Evolutionary conservation across 2,329 filamentous ascomycete genomes (phyloP).

Genomic region (Alternaria solani): DNA sequence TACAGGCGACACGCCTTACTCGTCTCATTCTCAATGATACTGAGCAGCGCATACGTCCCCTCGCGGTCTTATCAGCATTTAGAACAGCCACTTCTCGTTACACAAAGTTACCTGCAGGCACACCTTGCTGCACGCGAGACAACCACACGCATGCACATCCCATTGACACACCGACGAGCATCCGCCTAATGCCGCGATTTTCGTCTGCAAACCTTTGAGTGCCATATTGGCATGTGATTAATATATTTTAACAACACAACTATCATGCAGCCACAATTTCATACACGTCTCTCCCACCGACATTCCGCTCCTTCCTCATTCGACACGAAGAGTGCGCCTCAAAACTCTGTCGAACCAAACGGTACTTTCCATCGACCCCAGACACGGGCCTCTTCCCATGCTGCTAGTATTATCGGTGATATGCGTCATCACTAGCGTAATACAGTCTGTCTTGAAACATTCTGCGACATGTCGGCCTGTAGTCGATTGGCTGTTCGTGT

Average conservation of each 20-base stretch:
- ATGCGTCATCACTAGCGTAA: conserved; percentile 23
- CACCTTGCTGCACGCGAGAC: conserved; percentile 12
- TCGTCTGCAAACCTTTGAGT: conserved; percentile 1
- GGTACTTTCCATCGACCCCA: conserved; percentile 14
- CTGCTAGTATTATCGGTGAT: conserved; percentile 2
- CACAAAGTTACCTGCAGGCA: conserved; percentile 8
- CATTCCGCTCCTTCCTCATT: conserved; percentile 15
- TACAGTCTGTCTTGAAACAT: conserved; percentile 15
- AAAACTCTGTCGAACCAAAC: conserved; percentile 8
- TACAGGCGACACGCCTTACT: conserved; percentile 4
- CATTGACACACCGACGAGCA: conserved; percentile 4
- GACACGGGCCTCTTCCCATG: conserved; percentile 8
- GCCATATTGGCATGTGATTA: neutral
- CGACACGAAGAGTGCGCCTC: conserved; percentile 4
- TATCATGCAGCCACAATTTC: conserved; percentile 8
- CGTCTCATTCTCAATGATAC: conserved; percentile 8
- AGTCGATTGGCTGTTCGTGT: conserved; percentile 14
- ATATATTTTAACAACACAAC: conserved; percentile 5
- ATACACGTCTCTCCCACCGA: neutral
- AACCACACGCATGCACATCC: conserved; percentile 3
- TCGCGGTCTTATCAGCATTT: conserved; percentile 12
- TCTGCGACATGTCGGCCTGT: neutral
- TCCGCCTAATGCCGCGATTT: conserved; percentile 1
- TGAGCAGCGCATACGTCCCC: conserved; percentile 5
- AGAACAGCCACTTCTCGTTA: conserved; percentile 2